These are phyloP conservation scores for Ascochyta lentis DNA, from an alignment of 2,329 filamentous ascomycete genomes.

Conservation along the genomic window DNA sequence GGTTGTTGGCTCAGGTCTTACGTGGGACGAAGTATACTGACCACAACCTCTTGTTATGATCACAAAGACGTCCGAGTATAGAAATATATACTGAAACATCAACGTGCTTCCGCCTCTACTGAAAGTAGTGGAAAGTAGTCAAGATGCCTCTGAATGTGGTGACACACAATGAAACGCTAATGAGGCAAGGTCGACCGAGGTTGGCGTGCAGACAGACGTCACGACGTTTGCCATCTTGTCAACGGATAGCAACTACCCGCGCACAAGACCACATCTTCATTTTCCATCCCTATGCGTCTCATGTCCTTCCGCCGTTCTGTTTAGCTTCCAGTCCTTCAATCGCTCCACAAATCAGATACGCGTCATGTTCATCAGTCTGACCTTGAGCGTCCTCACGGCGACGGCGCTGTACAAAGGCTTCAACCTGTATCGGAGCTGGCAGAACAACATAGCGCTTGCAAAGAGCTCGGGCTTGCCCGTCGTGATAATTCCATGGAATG, in stretches of 20 bases:
- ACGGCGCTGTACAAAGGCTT: conserved; percentile 42
- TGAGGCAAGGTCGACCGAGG: conserved; percentile 29
- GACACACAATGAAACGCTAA: conserved; percentile 37
- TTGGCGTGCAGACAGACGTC: conserved; percentile 29
- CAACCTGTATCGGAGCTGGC: conserved; percentile 46
- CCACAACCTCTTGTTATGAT: conserved; percentile 6
- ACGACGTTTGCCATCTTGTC: conserved; percentile 19
- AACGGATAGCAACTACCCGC: conserved; percentile 16
- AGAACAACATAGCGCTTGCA: conserved; percentile 52
- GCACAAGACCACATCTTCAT: conserved; percentile 14
- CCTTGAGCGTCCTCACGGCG: conserved; percentile 34
- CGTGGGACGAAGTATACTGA: conserved; percentile 3
- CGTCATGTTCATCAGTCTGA: conserved; percentile 25
- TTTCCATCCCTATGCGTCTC: conserved; percentile 9
- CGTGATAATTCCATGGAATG: conserved; percentile 51
- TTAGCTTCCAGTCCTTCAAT: conserved; percentile 1
- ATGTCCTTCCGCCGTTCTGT: conserved; percentile 1
- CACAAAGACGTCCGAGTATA: background rate
- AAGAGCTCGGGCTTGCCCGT: conserved; percentile 57
- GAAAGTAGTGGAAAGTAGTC: background rate
- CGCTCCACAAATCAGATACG: conserved; percentile 6
- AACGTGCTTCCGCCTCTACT: background rate
- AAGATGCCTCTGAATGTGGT: conserved; percentile 1
- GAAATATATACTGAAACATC: background rate
- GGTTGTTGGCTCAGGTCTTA: background rate